Percentiles rank a stretch among this genome's conserved stretches.
Evolutionary conservation across 2,329 filamentous ascomycete species (phyloP).

Genomic region (Cladosporium cucumerinum): DNA sequence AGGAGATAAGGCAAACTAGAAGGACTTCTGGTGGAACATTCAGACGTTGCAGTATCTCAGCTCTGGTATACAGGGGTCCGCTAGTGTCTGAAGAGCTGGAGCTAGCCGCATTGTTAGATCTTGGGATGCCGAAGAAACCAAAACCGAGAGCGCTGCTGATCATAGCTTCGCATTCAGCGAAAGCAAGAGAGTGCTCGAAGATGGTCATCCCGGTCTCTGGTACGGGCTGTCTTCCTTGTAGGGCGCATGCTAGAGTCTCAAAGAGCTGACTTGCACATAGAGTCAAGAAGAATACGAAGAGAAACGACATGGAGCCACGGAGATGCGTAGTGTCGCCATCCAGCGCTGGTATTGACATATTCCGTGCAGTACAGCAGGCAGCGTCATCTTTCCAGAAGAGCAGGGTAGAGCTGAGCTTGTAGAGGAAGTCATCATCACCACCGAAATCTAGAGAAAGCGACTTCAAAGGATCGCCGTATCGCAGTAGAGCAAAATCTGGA

Average conservation of each 20-base stretch:
- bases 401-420: constrained; percentile 67
- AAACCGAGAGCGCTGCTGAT: constrained; percentile 76
- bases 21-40: constrained; percentile 90
- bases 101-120: constrained; percentile 40
- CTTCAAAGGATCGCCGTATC: constrained; percentile 45
- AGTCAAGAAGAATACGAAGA: constrained; percentile 73
- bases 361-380: constrained; percentile 69
- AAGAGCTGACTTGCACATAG: constrained; percentile 75
- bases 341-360: constrained; percentile 60
- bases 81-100: constrained; percentile 21
- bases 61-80: constrained; percentile 28
- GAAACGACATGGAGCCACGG: constrained; percentile 72
- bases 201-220: constrained; percentile 94
- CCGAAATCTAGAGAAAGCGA: constrained; percentile 46
- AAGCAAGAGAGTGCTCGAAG: constrained; percentile 93
- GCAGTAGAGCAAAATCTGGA: constrained; percentile 44
- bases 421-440: constrained; percentile 65
- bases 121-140: constrained; percentile 59
- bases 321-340: constrained; percentile 50
- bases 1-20: constrained; percentile 80
- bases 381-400: constrained; percentile 72
- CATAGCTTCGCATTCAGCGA: constrained; percentile 89
- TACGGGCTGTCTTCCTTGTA: constrained; percentile 75
- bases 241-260: constrained; percentile 81
- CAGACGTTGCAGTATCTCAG: constrained; percentile 66